phyloP scores from a whole-genome alignment of 306 rosid genomes.

The Erythrophleum fordii region DNA sequence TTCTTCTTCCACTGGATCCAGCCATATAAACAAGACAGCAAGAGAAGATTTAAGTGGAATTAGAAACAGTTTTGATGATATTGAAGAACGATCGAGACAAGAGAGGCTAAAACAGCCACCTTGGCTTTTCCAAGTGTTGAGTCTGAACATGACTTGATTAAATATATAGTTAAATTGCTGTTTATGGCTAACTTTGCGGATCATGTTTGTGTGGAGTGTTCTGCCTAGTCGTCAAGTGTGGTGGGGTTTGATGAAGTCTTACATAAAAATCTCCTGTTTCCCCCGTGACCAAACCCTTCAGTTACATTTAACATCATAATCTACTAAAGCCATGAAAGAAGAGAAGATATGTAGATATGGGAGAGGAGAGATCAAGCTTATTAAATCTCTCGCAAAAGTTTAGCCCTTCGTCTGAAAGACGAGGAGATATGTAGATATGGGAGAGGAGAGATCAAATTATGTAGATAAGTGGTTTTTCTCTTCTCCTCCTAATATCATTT shows the following conservation, averaged over 20 bases:
- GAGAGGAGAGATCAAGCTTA: too few relatives aligned
- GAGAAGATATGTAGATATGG: too few relatives aligned
- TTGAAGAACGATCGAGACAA: conserved; percentile 62
- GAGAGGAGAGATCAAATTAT: background rate
- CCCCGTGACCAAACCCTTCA: conserved; percentile 8
- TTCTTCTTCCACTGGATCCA: conserved; percentile 85
- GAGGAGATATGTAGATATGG: background rate
- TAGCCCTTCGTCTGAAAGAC: background rate
- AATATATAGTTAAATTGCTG: conserved; percentile 33
- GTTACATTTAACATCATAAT: conserved; percentile 10
- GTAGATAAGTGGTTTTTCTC: background rate
- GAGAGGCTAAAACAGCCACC: conserved; percentile 75
- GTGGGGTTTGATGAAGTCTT: conserved; percentile 52
- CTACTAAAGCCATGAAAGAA: conserved; percentile 32
- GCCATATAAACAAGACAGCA: conserved; percentile 63
- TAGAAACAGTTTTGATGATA: conserved; percentile 48
- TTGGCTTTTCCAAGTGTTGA: conserved; percentile 87
- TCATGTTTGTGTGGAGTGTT: conserved; percentile 62
- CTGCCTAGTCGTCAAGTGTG: conserved; percentile 43
- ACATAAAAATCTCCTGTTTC: conserved; percentile 41
- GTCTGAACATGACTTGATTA: conserved; percentile 72
- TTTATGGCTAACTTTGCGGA: conserved; percentile 54
- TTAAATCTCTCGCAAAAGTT: background rate
- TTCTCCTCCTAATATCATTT: background rate
- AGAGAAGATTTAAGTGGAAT: conserved; percentile 49